Base-by-base conservation (phyloP, 2,329 filamentous ascomycete species). In the Aureobasidium pullulans region DNA sequence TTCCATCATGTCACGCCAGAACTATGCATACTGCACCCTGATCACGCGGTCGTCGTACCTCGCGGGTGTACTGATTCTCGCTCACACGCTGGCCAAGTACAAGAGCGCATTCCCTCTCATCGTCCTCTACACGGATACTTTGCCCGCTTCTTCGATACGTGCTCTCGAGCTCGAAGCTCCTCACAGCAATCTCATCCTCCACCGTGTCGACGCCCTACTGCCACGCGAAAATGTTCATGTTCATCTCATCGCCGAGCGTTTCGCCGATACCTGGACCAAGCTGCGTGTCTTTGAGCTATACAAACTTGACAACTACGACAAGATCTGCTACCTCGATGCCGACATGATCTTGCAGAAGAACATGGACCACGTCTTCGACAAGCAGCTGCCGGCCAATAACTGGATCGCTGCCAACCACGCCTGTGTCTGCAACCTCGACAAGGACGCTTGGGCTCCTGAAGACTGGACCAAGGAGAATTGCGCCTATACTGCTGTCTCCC, bases 211-310 rank as follows among this genome's bases (percentile, higher is more conserved):
- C 15, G 71, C 75, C 19, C 67, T 82, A 1, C 67, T 75, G 4
- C 73, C 77, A 23, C 67, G 71, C 29, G 61, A 66, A 4, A 66
- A 68, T 48, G 67, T 69, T 37, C 66, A 72, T 52, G 71, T 73
- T 42, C 71, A 74, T 60, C 64, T 74, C 15, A 78, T 82, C 34
- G 78, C 79, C 1, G 74, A 79, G 60, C 75, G 79, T 23, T 81
- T 81, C 67, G 72, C 72, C 60, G 79, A 82, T 63, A 82, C 79
- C 3, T 81, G 79, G 76, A 81, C 79, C 2, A 81, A 82, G 64
- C 71, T 82, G 3, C 75, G 77, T n/a, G 79, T 80, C 23, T 81
- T 82, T 64, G 74, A 79, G 59, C 61, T 78, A 4, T 62, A 68
- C 63, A 68, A 66, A 58, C 37, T 65, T 61, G 63, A 61, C 56